Evolutionary conservation across 768 basidiomycete genomes (phyloP), one percentile per base, ranked within the genome.

Genomic region (Auricularia heimuer): DNA sequence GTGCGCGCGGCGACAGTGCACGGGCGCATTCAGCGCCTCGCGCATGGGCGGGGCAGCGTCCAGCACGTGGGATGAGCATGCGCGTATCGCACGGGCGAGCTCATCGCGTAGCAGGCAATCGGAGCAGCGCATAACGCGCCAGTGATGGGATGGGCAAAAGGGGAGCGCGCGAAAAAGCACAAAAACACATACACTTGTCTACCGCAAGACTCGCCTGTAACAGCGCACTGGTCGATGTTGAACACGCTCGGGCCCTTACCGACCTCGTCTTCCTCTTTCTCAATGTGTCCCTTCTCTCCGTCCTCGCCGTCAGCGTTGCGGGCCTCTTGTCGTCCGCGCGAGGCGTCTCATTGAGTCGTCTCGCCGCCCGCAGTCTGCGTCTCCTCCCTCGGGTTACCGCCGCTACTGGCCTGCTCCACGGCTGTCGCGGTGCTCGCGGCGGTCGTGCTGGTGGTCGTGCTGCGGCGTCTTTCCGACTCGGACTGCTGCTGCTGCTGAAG

Each of bases 161-260:
- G 24, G 24, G 24, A 24, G 24, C 24, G 24, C 24, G 24, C 24
- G 24, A 24, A 24, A 24, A 24, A 24, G 24, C 24, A 24, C 24
- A 24, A 24, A 24, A 24, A 24, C 24, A 24, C 24, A 75, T 64
- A 63, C 71, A 80, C 67, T 82, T 82, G 69, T 81, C 79, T 29
- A 78, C 77, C 14, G 81, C 78, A 14, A 82, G 74, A 21, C 76
- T 77, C 81, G 37, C 80, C 80, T 0, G 80, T 81, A 60, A 81
- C 79, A 16, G 79, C 79, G 36, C 75, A 75, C 67, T 82, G 80
- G 67, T 82, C 80, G 39, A 79, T 76, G 16, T 77, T 74, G 65
- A 73, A 70, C 47, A 81, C 62, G 8, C 75, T 74, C 3, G 81
- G 78, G 7, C 80, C 81, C 36, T 75, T 78, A 66, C 77, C 71